Evolutionary conservation across 2,329 filamentous ascomycete genomes (phyloP).

Genomic region (Didymella exigua): DNA sequence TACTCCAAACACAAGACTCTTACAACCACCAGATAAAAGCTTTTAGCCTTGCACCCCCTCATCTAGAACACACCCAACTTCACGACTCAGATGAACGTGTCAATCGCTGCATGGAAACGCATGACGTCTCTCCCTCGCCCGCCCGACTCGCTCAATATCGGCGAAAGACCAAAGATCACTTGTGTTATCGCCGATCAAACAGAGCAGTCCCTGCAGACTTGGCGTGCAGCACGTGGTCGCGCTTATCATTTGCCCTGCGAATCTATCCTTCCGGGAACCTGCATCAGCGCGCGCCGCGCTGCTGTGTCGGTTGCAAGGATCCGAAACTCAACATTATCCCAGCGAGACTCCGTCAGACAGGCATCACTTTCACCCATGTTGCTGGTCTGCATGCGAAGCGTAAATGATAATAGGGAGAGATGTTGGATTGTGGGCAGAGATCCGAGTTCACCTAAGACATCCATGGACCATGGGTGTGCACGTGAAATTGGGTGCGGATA

Average conservation of each 20-base stretch:
- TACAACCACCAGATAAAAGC: background rate
- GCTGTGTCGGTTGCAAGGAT: slow-evolving; percentile 1
- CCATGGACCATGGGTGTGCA: background rate
- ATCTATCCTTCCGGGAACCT: slow-evolving; percentile 15
- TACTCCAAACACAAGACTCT: slow-evolving; percentile 6
- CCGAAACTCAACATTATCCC: background rate
- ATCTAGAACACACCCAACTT: background rate
- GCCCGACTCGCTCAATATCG: background rate
- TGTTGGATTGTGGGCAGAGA: background rate
- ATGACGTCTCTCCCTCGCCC: slow-evolving; percentile 1
- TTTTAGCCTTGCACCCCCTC: background rate
- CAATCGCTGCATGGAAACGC: slow-evolving; percentile 4
- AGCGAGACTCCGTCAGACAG: background rate
- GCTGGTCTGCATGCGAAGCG: background rate
- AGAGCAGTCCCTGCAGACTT: slow-evolving; percentile 3
- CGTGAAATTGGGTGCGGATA: background rate
- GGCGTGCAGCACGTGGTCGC: slow-evolving; percentile 10
- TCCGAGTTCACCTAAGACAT: background rate
- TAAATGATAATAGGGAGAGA: background rate
- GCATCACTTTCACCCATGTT: background rate
- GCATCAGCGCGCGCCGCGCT: slow-evolving; percentile 2
- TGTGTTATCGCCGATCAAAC: slow-evolving; percentile 4
- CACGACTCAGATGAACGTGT: background rate
- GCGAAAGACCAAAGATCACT: background rate
- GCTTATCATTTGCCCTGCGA: slow-evolving; percentile 13